Percentiles rank a stretch among this genome's conserved stretches.
These are phyloP conservation scores for Vinca minor DNA, from an alignment of 257 asterid species.

Conservation along the genomic window DNA sequence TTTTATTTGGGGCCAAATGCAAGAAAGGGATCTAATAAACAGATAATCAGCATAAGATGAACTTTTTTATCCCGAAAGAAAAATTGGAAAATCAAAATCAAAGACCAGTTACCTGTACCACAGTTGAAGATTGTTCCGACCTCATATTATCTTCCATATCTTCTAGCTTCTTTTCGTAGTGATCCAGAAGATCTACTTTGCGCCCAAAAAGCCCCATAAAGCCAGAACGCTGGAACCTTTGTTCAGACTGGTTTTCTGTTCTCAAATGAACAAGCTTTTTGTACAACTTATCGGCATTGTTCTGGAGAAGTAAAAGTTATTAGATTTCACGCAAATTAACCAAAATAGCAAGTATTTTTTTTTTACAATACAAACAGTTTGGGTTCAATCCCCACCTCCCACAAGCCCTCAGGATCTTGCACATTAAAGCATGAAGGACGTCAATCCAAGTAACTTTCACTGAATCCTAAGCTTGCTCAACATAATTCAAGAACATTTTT, in stretches of 20 bases:
- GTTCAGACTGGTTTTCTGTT: constrained; percentile 30
- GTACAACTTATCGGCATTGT: constrained; percentile 48
- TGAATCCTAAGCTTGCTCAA: not conserved
- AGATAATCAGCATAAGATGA: not conserved
- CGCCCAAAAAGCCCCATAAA: constrained; percentile 62
- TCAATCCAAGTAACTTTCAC: not conserved
- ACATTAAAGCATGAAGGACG: not conserved
- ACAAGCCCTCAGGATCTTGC: not conserved
- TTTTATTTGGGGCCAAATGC: not conserved
- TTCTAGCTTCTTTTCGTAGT: constrained; percentile 67
- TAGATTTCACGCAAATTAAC: not conserved
- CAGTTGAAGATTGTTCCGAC: constrained; percentile 49
- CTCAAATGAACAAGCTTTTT: constrained; percentile 43
- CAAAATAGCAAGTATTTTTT: not conserved
- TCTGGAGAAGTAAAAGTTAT: constrained; percentile 29
- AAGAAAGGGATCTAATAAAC: not conserved
- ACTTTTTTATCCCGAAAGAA: not conserved
- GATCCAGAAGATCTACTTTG: constrained; percentile 41
- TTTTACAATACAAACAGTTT: not conserved
- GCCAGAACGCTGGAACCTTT: constrained; percentile 43
- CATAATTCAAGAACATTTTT: not conserved
- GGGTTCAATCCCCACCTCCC: too few relatives aligned
- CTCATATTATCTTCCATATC: constrained; percentile 60
- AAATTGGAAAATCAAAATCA: not conserved
- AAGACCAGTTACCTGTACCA: constrained; percentile 50